A percentile compares a stretch with the other conserved stretches of the same genome.
Conservation (phyloP, 1,139 yeast genomes). For the Yamadazyma membranifaciens region DNA sequence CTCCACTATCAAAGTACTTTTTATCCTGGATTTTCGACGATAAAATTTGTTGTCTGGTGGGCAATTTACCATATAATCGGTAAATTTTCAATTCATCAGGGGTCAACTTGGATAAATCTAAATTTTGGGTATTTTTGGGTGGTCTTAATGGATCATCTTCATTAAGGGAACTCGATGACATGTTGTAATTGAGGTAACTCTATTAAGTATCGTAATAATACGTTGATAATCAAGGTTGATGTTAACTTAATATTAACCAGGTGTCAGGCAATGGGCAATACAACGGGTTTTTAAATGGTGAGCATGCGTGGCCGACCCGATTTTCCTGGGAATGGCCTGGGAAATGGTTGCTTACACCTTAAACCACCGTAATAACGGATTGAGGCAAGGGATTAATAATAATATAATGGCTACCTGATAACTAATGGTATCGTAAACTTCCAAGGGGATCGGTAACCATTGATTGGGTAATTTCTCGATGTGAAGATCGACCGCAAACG, state of each 20-base stretch:
- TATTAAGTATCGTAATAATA: too few relatives aligned
- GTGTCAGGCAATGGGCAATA: too few relatives aligned
- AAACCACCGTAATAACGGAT: too few relatives aligned
- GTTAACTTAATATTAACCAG: too few relatives aligned
- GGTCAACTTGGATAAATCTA: slow-evolving; percentile 57
- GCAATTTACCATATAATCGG: slow-evolving; percentile 84
- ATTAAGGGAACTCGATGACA: slow-evolving; percentile 7
- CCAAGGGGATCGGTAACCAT: slow-evolving; percentile 40
- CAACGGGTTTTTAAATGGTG: too few relatives aligned
- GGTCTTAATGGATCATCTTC: slow-evolving; percentile 52
- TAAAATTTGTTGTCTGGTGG: slow-evolving; percentile 80
- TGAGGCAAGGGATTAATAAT: slow-evolving; percentile 10
- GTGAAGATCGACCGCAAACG: slow-evolving; percentile 26
- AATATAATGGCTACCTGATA: slow-evolving; percentile 31
- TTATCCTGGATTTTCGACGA: slow-evolving; percentile 81
- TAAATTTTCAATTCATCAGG: slow-evolving; percentile 71
- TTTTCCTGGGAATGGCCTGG: not conserved
- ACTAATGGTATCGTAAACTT: slow-evolving; percentile 32
- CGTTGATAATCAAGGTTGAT: too few relatives aligned
- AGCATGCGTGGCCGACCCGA: too few relatives aligned
- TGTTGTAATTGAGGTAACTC: too few relatives aligned
- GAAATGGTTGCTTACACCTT: too few relatives aligned
- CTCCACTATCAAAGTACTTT: slow-evolving; percentile 95
- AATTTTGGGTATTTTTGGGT: slow-evolving; percentile 43
- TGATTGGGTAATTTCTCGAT: slow-evolving; percentile 32